These are phyloP conservation scores for Monosporascus sp. DNA, from an alignment of 2,329 filamentous ascomycete genomes.

Conservation along the genomic window DNA sequence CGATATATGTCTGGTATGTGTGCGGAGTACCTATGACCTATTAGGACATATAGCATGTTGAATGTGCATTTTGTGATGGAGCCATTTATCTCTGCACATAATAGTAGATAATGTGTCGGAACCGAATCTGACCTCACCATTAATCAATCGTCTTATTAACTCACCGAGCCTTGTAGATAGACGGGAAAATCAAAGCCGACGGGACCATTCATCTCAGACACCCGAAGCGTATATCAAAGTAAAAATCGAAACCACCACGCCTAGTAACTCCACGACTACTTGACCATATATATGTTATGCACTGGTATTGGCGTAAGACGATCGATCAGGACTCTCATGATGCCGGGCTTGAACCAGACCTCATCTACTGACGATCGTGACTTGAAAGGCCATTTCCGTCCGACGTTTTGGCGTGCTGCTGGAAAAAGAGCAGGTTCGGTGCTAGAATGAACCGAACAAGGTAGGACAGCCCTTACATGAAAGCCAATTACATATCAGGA, in stretches of 20 bases:
- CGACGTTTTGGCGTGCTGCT: constrained; percentile 5
- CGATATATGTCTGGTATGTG: not conserved
- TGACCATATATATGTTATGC: not conserved
- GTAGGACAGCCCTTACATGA: not conserved
- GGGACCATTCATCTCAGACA: not conserved
- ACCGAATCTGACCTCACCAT: not conserved
- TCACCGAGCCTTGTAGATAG: not conserved
- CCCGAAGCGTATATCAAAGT: not conserved
- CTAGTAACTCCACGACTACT: too few species aligned
- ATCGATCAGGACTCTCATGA: not conserved
- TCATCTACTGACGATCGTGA: not conserved
- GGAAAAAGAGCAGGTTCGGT: constrained; percentile 9
- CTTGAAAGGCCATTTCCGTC: not conserved
- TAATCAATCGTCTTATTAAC: not conserved
- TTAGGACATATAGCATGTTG: not conserved
- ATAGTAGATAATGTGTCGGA: not conserved
- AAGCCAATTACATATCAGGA: not conserved
- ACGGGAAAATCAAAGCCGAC: not conserved
- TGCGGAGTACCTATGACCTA: not conserved
- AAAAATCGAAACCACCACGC: too few species aligned
- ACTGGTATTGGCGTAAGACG: not conserved
- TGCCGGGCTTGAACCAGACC: not conserved
- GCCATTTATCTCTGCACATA: not conserved
- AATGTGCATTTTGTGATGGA: not conserved
- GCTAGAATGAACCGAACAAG: constrained; percentile 20